A percentile compares a stretch with the other conserved stretches of the same genome.
These are phyloP conservation scores for Fallopia convolvulus DNA, from an alignment of 148 eudicot species.

Conservation along the genomic window DNA sequence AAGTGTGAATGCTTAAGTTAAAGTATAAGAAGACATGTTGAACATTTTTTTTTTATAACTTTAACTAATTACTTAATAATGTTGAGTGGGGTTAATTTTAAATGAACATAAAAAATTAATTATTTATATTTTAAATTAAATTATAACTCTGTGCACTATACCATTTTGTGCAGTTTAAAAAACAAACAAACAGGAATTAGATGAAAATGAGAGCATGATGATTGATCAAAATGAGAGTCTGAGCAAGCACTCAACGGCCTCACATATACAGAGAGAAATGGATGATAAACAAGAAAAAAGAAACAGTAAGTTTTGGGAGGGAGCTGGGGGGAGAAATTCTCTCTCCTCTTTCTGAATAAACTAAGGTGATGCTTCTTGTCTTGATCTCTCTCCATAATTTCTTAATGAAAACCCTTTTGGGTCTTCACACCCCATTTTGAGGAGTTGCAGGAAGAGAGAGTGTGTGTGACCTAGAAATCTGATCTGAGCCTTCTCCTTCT, in stretches of 20 bases:
- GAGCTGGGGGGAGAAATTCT: constrained; percentile 3
- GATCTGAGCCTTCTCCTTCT: constrained; percentile 16
- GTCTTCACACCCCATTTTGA: constrained; percentile 11
- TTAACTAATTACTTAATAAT: not conserved
- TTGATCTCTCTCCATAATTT: constrained; percentile 11
- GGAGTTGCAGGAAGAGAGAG: constrained; percentile 9
- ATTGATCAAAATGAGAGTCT: not conserved
- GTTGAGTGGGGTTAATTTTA: not conserved
- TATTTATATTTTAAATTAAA: too few species aligned
- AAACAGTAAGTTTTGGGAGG: constrained; percentile 4
- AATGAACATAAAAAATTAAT: not conserved
- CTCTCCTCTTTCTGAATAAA: constrained; percentile 10
- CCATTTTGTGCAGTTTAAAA: not conserved
- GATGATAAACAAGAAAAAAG: constrained; percentile 8
- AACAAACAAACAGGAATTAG: not conserved
- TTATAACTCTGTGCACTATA: too few species aligned
- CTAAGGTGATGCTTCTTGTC: constrained; percentile 12
- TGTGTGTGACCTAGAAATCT: constrained; percentile 10
- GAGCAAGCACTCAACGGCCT: constrained; percentile 9
- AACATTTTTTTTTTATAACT: too few species aligned
- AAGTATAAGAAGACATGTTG: too few species aligned
- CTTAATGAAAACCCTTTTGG: constrained; percentile 9
- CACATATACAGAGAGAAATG: constrained; percentile 2
- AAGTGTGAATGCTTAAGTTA: too few species aligned
- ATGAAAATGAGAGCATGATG: constrained; percentile 11